These are phyloP conservation scores for Schwanniomyces pseudopolymorphus DNA, from an alignment of 805 yeast genomes.

Conservation along the genomic window DNA sequence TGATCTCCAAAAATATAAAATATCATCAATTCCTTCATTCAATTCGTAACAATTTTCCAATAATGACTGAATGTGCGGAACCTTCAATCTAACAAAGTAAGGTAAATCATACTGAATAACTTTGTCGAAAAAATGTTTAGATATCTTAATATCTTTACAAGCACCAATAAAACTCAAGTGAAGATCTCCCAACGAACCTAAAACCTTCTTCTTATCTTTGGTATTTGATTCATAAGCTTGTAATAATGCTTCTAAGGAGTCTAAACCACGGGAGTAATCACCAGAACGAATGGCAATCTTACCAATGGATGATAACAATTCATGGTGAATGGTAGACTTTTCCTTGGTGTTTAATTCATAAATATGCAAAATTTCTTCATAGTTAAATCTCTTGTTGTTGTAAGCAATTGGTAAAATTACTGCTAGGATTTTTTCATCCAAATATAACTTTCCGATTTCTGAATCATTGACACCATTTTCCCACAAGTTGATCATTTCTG, in stretches of 20 bases:
- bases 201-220: conserved; percentile 22
- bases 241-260: conserved; percentile 60
- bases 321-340: conserved; percentile 34
- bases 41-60: conserved; percentile 59
- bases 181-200: conserved; percentile 63
- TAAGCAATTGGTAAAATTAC: conserved; percentile 66
- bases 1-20: conserved; percentile 61
- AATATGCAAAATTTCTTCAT: conserved; percentile 59
- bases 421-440: conserved; percentile 67
- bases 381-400: conserved; percentile 57
- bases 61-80: conserved; percentile 67
- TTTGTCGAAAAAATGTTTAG: conserved; percentile 71
- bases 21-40: conserved; percentile 56
- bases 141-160: conserved; percentile 68
- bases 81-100: conserved; percentile 67
- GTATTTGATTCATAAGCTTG: conserved; percentile 40
- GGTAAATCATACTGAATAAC: conserved; percentile 72
- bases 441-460: conserved; percentile 43
- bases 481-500: conserved; percentile 72
- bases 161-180: conserved; percentile 78
- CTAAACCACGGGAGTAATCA: conserved; percentile 64
- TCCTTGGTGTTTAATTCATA: conserved; percentile 45
- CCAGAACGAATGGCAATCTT: conserved; percentile 67
- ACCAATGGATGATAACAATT: conserved; percentile 69
- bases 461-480: conserved; percentile 55